Conservation (phyloP, 495 filamentous ascomycete genomes). For the Lasiosphaeriaceae sp. region DNA sequence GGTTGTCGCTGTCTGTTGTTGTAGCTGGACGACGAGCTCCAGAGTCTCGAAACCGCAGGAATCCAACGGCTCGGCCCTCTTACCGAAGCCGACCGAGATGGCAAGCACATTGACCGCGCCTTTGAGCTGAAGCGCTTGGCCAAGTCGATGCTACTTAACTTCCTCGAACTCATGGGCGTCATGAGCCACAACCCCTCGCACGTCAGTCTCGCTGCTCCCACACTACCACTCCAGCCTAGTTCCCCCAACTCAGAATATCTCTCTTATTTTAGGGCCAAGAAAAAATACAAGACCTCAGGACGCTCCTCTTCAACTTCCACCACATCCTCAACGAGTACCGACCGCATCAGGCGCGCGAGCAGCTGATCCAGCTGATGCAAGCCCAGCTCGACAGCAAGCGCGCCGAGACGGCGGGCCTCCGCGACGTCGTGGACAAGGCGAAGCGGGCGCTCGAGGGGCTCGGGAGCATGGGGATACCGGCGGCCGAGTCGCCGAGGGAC, state of each 20-base stretch:
- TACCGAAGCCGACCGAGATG: conserved; percentile 37
- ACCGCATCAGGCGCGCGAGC: conserved; percentile 92
- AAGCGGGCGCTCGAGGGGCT: conserved; percentile 64
- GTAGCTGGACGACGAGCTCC: conserved; percentile 60
- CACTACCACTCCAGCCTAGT: conserved; percentile 7
- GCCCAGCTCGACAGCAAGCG: conserved; percentile 70
- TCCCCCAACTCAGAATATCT: not conserved
- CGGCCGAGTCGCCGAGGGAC: not conserved
- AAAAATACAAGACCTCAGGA: conserved; percentile 72
- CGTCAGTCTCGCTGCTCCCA: conserved; percentile 24
- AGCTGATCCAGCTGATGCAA: conserved; percentile 87
- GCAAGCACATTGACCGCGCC: conserved; percentile 59
- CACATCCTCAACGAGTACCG: conserved; percentile 90
- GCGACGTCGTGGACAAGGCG: conserved; percentile 67
- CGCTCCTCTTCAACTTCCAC: conserved; percentile 82
- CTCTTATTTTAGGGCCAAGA: conserved; percentile 36
- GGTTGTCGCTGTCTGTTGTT: not conserved
- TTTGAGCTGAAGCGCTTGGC: conserved; percentile 73
- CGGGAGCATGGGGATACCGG: conserved; percentile 40
- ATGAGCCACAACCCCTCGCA: conserved; percentile 60
- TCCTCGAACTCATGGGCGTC: conserved; percentile 72
- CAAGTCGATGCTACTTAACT: conserved; percentile 79
- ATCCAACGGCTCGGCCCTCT: conserved; percentile 66
- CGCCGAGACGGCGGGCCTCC: conserved; percentile 75
- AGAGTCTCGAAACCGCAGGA: conserved; percentile 62